Base-by-base conservation (phyloP, 805 yeast species). In the Zygotorulaspora sp. region DNA sequence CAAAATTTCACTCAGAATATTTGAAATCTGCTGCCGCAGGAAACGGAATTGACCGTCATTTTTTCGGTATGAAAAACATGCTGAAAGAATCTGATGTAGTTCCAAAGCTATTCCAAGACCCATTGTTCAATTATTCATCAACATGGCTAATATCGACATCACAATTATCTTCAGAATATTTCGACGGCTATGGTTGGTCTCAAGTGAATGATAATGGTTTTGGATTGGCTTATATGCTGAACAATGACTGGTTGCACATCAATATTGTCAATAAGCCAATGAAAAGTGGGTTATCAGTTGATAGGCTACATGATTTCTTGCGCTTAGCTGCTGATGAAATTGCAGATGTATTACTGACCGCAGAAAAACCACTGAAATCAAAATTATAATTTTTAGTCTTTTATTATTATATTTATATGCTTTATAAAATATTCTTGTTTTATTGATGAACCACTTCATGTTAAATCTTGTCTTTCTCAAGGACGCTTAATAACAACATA, bases 181-280 rank as follows among this genome's bases (percentile, higher is more conserved):
- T 87, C 65, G 87, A 87, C 60, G 89, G 94, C 30, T 90, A 89
- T 72, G 98, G 98, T 22, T 90, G 88, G 86, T 77, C 96, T 13
- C 95, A 94, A 62, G 97, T 92, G 34, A 79, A 83, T 52, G 95
- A 89, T 57, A 85, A 82, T 44, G 98, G 98, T 6, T 80, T 84
- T 54, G 98, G 97, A 6, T 72, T 86, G 46, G 97, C 96, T 6
- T 90, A 90, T 69, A 86, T 88, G 86, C 72, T 90, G 55, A 88
- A 85, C 70, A 76, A 77, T 43, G 83, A 89, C 51, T 81, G 84
- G 78, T 55, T 88, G 48, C 90, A 88, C 59, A 78, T 92, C 55
- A 90, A 89, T 65, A 79, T 90, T 45, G 80, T 88, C 32, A 66
- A 72, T 43, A 73, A 72, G 44, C 74, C 81, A 10, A 74, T 68